These are phyloP conservation scores for Boletus tylopilopsis DNA, from an alignment of 768 basidiomycete species.

Conservation along the genomic window DNA sequence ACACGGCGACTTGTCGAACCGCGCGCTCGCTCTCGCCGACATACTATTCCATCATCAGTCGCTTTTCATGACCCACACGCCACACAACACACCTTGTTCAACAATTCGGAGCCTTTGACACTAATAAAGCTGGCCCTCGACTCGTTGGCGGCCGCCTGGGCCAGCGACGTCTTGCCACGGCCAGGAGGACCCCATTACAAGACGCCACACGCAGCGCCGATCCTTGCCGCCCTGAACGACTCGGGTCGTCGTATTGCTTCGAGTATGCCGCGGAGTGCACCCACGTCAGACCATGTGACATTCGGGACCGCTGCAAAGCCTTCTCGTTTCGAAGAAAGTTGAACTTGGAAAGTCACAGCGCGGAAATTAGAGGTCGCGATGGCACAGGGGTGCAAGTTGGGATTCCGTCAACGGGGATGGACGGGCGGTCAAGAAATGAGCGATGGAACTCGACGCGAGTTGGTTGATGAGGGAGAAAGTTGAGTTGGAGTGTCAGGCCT, in stretches of 20 bases:
- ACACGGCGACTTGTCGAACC: constrained; percentile 92
- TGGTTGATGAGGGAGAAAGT: constrained; percentile 38
- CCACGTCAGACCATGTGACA: constrained; percentile 92
- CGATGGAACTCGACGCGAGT: constrained; percentile 66
- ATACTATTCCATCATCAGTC: constrained; percentile 53
- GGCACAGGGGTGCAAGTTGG: constrained; percentile 76
- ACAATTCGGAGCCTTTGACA: constrained; percentile 92
- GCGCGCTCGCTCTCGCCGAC: constrained; percentile 97
- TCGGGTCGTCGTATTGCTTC: constrained; percentile 90
- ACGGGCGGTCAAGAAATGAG: constrained; percentile 85
- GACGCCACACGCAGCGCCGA: constrained; percentile 89
- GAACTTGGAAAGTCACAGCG: constrained; percentile 79
- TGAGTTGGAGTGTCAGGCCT: constrained; percentile 61
- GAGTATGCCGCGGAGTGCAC: constrained; percentile 80
- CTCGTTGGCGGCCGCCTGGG: constrained; percentile 97
- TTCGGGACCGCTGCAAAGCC: constrained; percentile 97
- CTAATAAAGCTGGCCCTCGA: constrained; percentile 95
- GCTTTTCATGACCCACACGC: no score
- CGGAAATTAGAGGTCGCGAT: constrained; percentile 81
- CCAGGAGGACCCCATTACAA: constrained; percentile 99
- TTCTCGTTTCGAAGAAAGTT: constrained; percentile 96
- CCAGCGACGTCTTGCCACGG: constrained; percentile 96
- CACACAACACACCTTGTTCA: constrained; percentile 87
- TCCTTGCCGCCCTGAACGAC: constrained; percentile 83
- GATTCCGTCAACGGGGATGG: constrained; percentile 72